Base-by-base conservation (phyloP, 179 eudicot species). In the Pouteria campechiana region DNA sequence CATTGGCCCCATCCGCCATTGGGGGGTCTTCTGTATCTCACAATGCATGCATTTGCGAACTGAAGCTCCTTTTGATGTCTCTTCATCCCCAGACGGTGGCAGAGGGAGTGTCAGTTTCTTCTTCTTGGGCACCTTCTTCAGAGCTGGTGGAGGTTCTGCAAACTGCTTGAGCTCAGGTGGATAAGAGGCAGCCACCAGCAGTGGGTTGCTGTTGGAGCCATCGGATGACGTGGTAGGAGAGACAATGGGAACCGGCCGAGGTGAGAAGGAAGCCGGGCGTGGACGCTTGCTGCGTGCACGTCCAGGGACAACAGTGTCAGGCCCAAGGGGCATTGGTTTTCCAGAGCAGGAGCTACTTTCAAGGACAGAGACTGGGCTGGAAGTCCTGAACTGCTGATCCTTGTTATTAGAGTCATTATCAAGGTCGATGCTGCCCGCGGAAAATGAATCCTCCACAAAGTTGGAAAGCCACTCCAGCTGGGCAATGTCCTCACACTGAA, bases 391-490 rank as follows among this genome's bases (percentile, higher is more conserved):
- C 33, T 65, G 83, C 44, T 54, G 54, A 29, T 58, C 71, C 33
- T 68, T 68, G 18, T 45, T 44, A 12, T 44, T 17, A 5, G 54
- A 25, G 9, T 34, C 3, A 31, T 37, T 58, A 2, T 57, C 49
- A 2, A 76, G 25, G 12, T 86, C 72, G 67, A 81, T 36, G 4
- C 83, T 81, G n/a, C 71, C 81, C 13, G 78, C 67, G 1, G 93
- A 72, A 54, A 85, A 85, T 10, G 97, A 89, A 49, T 90, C 95
- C 54, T 90, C 96, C 30, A 86, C 83, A 36, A 90, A 90, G 4
- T 63, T 72, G 1, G 97, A 81, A 13, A 88, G 73, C 97, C 95
- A 88, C 46, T 88, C 97, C 1, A 90, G 76, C 41, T 90, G 96
- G 10, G 69, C 76, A 16, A 86, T 86, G 60, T 90, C 98, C 44